Conservation (phyloP, 2,329 filamentous ascomycete species). For the Penicillium sp. region DNA sequence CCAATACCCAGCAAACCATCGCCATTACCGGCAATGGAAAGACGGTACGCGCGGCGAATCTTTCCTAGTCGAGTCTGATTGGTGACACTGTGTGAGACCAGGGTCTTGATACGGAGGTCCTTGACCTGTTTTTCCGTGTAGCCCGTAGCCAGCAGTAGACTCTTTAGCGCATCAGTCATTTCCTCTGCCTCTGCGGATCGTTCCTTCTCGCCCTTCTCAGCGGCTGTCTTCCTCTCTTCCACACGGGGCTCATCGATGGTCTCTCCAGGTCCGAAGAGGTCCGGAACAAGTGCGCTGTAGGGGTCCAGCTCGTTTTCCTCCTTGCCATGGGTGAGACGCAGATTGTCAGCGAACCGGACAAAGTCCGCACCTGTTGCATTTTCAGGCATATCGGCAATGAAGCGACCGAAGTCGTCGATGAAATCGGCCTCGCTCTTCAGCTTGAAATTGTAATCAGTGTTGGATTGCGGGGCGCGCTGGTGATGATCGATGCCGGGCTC, state of each 20-base stretch:
- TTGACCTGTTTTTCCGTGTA: conserved; percentile 48
- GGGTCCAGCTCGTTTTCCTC: conserved; percentile 49
- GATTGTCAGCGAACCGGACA: conserved; percentile 44
- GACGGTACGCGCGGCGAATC: conserved; percentile 68
- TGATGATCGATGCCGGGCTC: conserved; percentile 74
- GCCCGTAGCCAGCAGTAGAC: conserved; percentile 56
- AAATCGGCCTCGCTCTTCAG: conserved; percentile 63
- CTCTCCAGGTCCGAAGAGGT: conserved; percentile 47
- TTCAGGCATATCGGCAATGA: conserved; percentile 49
- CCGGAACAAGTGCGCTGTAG: conserved; percentile 49
- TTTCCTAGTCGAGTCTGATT: conserved; percentile 98
- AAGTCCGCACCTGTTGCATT: conserved; percentile 47
- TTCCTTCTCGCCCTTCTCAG: conserved; percentile 29
- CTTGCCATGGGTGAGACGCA: conserved; percentile 51
- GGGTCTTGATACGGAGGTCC: conserved; percentile 62
- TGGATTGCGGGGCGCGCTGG: conserved; percentile 49
- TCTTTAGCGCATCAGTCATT: conserved; percentile 44
- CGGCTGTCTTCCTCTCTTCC: conserved; percentile 24
- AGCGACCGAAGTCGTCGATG: conserved; percentile 53
- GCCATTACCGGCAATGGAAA: conserved; percentile 81
- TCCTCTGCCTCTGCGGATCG: conserved; percentile 31
- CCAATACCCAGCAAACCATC: conserved; percentile 84
- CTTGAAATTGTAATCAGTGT: conserved; percentile 55
- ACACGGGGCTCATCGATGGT: conserved; percentile 31
- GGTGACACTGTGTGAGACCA: conserved; percentile 70